Percentiles rank a stretch among this genome's conserved stretches.
Evolutionary conservation across 2,329 filamentous ascomycete species (phyloP).

Genomic region (Clonostachys byssicola): DNA sequence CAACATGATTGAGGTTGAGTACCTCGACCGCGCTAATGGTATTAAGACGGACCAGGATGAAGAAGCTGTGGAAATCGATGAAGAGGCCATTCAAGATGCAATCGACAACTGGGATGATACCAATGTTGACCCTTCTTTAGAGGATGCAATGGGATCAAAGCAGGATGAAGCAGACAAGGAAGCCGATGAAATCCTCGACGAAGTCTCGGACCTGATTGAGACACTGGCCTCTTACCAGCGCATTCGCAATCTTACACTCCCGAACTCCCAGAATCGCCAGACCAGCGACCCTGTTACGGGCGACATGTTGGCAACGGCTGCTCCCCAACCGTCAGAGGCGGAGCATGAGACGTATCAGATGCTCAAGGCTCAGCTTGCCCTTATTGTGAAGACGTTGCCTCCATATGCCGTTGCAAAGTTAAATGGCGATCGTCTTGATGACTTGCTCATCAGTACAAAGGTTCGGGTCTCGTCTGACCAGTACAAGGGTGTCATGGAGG

Average conservation of each 20-base stretch:
- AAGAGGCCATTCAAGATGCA: slow-evolving; percentile 45
- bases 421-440: slow-evolving; percentile 79
- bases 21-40: slow-evolving; percentile 32
- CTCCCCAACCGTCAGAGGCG: slow-evolving; percentile 61
- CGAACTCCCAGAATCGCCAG: slow-evolving; percentile 58
- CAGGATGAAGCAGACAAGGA: slow-evolving; percentile 58
- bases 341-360: slow-evolving; percentile 63
- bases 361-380: slow-evolving; percentile 68
- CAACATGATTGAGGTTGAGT: slow-evolving; percentile 53
- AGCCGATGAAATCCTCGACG: slow-evolving; percentile 64
- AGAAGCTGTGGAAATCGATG: slow-evolving; percentile 34
- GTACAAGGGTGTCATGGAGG: slow-evolving; percentile 77
- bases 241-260: slow-evolving; percentile 68
- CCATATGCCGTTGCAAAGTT: slow-evolving; percentile 84
- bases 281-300: slow-evolving; percentile 59
- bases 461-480: slow-evolving; percentile 70
- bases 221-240: slow-evolving; percentile 75
- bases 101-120: slow-evolving; percentile 56
- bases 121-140: slow-evolving; percentile 53
- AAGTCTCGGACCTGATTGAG: slow-evolving; percentile 72
- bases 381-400: slow-evolving; percentile 72
- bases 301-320: slow-evolving; percentile 65
- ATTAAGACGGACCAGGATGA: slow-evolving; percentile 24
- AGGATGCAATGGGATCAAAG: slow-evolving; percentile 46
- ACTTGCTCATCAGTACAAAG: slow-evolving; percentile 76